These are phyloP conservation scores for Mortierella antarctica DNA, from an alignment of 192 early-diverging fungal genomes.

Conservation along the genomic window DNA sequence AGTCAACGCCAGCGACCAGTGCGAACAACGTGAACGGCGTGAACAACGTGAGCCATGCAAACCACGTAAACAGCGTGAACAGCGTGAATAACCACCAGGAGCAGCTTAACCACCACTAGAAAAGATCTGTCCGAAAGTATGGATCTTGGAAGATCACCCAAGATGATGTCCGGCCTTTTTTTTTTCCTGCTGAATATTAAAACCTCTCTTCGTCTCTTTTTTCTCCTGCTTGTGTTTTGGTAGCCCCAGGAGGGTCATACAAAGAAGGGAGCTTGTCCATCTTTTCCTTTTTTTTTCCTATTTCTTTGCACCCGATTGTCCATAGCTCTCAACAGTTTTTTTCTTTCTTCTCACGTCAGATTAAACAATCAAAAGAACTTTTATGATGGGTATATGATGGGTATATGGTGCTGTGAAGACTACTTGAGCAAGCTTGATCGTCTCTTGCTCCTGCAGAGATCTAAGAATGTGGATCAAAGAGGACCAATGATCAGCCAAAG, in stretches of 20 bases:
- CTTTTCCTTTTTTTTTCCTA: neutral
- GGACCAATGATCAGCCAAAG: too few species aligned
- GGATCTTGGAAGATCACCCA: neutral
- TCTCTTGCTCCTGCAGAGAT: too few species aligned
- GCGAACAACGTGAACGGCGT: neutral
- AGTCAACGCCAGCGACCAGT: neutral
- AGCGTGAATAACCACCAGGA: slow-evolving; percentile 7
- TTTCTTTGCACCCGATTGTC: slow-evolving; percentile 2
- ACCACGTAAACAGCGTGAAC: neutral
- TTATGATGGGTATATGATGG: too few species aligned
- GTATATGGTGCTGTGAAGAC: too few species aligned
- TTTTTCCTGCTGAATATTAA: neutral
- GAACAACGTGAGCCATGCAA: neutral
- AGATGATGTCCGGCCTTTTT: neutral
- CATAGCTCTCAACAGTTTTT: neutral
- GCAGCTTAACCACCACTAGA: slow-evolving; percentile 25
- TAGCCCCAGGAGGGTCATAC: slow-evolving; percentile 12
- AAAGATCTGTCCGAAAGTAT: neutral
- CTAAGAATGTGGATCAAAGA: too few species aligned
- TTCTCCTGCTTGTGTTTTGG: neutral
- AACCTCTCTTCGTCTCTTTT: neutral
- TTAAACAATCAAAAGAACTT: neutral
- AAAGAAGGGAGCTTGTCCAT: neutral
- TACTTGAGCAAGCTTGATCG: too few species aligned
- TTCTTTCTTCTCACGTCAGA: neutral